Base-by-base conservation (phyloP, 495 filamentous ascomycete species). In the Melanomma pulvis-pyrius region DNA sequence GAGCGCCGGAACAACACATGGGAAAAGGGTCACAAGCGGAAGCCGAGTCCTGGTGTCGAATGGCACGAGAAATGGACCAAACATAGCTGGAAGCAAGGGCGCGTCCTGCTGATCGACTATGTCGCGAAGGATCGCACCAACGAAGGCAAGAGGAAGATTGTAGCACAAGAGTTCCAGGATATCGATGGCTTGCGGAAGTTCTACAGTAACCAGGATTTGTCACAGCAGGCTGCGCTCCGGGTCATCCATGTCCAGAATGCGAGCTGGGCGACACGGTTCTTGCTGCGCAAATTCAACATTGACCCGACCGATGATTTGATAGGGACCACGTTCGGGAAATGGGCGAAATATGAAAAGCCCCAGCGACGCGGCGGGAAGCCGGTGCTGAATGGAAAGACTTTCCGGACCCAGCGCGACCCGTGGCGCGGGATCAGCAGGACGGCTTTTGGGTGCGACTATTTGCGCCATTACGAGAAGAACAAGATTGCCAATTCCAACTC, bases 211-310 rank as follows among this genome's bases (percentile, higher is more conserved):
- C 68, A 71, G 54, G 65, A 71, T 11, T 70, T 76, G 11, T 71
- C 68, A 6, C 59, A 73, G 46, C 72, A 77, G 50, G 73, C 80
- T 26, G 74, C 78, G 7, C 73, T 84, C 22, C 67, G 82, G 17
- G 76, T 84, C n/a, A 80, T 84, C 22, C 83, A 85, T 68, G 79
- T 84, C 4, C 83, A 85, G 68, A 85, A 85, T 61, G 82, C 82
- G 2, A 61, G 67, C 17, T 84, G 82, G 81, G 83, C 82, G 1
- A 78, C 75, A 17, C 74, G 65, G 9, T 85, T 80, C 55, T 70
- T 85, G 0, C 74, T 83, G 24, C 72, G 75, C n/a, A 85, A 84
- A 67, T 85, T 82, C 73, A 82, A 82, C 44, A 82, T 85, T 47
- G 74, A 79, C 54, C 72, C 78, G 36, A 64, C 67, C 8, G 74